These are phyloP conservation scores for Botrytis fragariae DNA, from an alignment of 2,329 filamentous ascomycete genomes.

Conservation along the genomic window DNA sequence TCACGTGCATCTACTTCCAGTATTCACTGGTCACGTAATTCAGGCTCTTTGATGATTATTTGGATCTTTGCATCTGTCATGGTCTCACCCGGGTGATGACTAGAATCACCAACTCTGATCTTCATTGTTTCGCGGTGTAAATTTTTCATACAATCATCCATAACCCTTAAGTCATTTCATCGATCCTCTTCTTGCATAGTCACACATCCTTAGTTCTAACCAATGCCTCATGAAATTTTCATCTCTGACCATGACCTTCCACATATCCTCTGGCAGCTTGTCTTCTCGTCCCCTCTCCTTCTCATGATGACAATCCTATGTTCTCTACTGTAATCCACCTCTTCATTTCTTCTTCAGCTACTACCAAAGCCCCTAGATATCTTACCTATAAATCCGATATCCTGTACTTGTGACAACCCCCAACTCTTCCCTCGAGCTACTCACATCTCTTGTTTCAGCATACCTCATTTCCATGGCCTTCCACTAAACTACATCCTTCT, in stretches of 20 bases:
- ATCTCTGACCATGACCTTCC: background rate
- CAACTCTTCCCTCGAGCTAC: background rate
- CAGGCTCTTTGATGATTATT: background rate
- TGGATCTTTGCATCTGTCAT: background rate
- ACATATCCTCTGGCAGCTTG: background rate
- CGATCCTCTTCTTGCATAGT: background rate
- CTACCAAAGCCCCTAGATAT: background rate
- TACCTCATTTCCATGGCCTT: background rate
- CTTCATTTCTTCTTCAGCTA: background rate
- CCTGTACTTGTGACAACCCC: background rate
- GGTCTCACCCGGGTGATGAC: rapidly evolving
- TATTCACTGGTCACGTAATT: background rate
- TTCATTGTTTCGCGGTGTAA: background rate
- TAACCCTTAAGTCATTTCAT: rapidly evolving
- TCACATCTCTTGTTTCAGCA: background rate
- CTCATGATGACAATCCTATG: background rate
- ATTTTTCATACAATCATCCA: background rate
- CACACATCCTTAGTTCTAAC: background rate
- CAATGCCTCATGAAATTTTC: background rate
- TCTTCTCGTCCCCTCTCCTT: rapidly evolving
- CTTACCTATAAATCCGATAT: background rate
- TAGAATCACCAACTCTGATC: rapidly evolving
- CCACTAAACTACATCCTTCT: too few species aligned
- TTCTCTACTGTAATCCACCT: rapidly evolving
- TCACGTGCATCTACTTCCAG: background rate